phyloP scores from a whole-genome alignment of 2,329 filamentous ascomycete species.

The Trichoderma arundinaceum region DNA sequence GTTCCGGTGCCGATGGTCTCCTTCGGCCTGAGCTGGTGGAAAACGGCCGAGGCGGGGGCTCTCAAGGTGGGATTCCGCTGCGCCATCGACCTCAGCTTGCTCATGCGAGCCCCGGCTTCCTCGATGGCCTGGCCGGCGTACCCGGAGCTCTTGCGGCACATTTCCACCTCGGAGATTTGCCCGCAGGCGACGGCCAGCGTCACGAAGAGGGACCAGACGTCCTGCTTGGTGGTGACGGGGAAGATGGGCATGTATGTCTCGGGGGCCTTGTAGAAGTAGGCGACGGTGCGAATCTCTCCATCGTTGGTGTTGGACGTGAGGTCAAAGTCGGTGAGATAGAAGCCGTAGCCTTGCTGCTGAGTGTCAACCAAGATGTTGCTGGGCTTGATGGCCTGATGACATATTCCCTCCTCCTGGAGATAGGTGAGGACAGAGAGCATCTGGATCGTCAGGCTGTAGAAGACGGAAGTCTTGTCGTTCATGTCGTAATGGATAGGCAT shows the following conservation, averaged over 20 bases:
- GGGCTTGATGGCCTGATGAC: slow-evolving; percentile 14
- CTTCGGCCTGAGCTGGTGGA: not conserved
- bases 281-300: too few relatives aligned
- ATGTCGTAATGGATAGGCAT: slow-evolving; percentile 4
- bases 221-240: not conserved
- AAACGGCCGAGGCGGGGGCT: not conserved
- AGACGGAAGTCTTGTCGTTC: not conserved
- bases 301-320: not conserved
- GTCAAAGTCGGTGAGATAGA: slow-evolving; percentile 12
- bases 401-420: slow-evolving; percentile 11
- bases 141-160: not conserved
- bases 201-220: slow-evolving; percentile 20
- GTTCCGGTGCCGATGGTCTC: not conserved
- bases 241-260: not conserved
- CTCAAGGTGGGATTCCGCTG: not conserved
- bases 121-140: not conserved
- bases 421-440: slow-evolving; percentile 17
- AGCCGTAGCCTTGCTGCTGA: not conserved
- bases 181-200: slow-evolving; percentile 7
- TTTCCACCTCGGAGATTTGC: not conserved
- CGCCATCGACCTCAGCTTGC: slow-evolving; percentile 2
- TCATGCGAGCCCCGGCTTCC: not conserved
- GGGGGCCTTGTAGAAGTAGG: not conserved
- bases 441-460: slow-evolving; percentile 7
- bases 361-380: slow-evolving; percentile 10